Percentiles rank a stretch among this genome's conserved stretches.
Conservation (phyloP, 306 rosid genomes). For the Inga laurina region DNA sequence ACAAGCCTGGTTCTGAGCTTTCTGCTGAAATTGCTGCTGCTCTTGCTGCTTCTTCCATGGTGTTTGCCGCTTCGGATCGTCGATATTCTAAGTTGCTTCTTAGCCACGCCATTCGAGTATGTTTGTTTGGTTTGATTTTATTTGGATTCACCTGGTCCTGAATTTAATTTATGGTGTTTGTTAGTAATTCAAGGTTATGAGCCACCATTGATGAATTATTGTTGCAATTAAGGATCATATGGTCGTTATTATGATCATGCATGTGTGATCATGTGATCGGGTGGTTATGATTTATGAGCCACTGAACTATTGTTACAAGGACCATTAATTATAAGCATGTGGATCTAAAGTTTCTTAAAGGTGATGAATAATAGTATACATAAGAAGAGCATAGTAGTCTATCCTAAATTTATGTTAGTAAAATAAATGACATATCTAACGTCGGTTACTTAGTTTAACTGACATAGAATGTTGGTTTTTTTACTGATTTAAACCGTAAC, state of each 20-base stretch:
- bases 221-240: background rate
- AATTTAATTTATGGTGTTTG: background rate
- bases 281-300: background rate
- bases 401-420: no score
- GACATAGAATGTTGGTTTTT: no score
- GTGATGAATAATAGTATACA: no score
- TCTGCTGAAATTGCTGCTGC: constrained; percentile 49
- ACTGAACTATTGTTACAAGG: background rate
- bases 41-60: constrained; percentile 56
- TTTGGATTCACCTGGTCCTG: background rate
- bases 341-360: background rate
- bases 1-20: constrained; percentile 46
- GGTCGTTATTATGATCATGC: background rate
- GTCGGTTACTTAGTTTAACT: no score
- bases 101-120: constrained; percentile 29
- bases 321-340: background rate
- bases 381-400: background rate
- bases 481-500: no score
- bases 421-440: background rate
- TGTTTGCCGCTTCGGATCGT: background rate
- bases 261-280: background rate
- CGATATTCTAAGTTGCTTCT: constrained; percentile 34
- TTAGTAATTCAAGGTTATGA: background rate
- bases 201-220: background rate
- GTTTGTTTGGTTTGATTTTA: background rate